A percentile compares a stretch with the other conserved stretches of the same genome.
These are phyloP conservation scores for Sicyos baderoa DNA, from an alignment of 306 rosid genomes.

Conservation along the genomic window DNA sequence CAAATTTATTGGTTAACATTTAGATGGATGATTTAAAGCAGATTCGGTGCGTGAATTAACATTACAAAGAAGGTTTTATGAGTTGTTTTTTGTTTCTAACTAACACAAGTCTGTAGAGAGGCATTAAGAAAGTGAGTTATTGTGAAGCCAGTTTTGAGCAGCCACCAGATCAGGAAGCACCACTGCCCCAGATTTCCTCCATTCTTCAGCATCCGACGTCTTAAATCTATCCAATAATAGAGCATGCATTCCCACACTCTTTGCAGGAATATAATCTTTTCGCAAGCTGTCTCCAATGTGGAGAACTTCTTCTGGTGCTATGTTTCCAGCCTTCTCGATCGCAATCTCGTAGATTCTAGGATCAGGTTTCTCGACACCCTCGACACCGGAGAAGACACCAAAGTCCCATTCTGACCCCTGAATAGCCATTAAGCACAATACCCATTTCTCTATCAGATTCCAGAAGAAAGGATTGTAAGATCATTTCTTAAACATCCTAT, in stretches of 20 bases:
- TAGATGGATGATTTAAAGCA: constrained; percentile 1
- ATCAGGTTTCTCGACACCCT: constrained; percentile 86
- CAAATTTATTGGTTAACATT: too few relatives aligned
- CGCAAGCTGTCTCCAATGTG: constrained; percentile 94
- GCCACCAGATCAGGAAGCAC: constrained; percentile 65
- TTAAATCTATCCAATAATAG: constrained; percentile 74
- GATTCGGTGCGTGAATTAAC: not conserved
- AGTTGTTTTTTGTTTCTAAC: not conserved
- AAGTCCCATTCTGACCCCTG: constrained; percentile 99
- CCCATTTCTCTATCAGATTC: not conserved
- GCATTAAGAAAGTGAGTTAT: constrained; percentile 28
- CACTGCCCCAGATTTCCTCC: constrained; percentile 71
- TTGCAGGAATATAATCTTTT: constrained; percentile 80
- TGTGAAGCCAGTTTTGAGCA: constrained; percentile 51
- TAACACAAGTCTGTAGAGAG: not conserved
- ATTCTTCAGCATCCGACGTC: constrained; percentile 71
- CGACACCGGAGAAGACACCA: constrained; percentile 88
- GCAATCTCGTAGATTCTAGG: constrained; percentile 73
- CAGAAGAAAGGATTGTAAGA: not conserved
- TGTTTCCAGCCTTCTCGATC: constrained; percentile 65
- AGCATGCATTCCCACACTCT: constrained; percentile 83
- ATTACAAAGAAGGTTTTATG: not conserved
- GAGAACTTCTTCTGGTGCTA: constrained; percentile 53
- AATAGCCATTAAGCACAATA: too few relatives aligned
- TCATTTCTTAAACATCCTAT: not conserved